A percentile compares a stretch with the other conserved stretches of the same genome.
These are phyloP conservation scores for Pichia sp. DNA, from an alignment of 1,139 yeast species.

Conservation along the genomic window DNA sequence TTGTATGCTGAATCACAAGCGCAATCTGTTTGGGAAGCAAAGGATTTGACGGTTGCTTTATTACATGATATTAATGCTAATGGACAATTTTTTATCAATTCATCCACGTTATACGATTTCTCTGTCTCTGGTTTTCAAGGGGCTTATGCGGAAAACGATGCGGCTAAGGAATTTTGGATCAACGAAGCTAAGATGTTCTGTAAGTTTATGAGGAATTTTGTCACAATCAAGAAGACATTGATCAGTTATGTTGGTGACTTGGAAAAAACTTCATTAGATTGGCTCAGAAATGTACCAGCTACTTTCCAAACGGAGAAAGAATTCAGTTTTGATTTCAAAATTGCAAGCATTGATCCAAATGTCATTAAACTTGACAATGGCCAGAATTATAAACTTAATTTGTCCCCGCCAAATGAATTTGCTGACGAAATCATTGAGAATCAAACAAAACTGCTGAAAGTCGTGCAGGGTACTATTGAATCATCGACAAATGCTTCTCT, in stretches of 20 bases:
- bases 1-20: constrained; percentile 30
- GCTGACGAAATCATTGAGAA: constrained; percentile 26
- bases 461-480: constrained; percentile 16
- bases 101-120: constrained; percentile 30
- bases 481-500: constrained; percentile 27
- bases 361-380: constrained; percentile 6
- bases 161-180: constrained; percentile 34
- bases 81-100: constrained; percentile 35
- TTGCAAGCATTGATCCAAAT: constrained; percentile 15
- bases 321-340: constrained; percentile 32
- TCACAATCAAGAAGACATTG: constrained; percentile 28
- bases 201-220: constrained; percentile 24
- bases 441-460: constrained; percentile 21
- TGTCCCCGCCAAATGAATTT: constrained; percentile 27
- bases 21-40: constrained; percentile 41
- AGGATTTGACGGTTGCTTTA: constrained; percentile 32
- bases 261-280: constrained; percentile 4
- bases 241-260: constrained; percentile 28
- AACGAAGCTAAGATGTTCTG: constrained; percentile 30
- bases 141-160: constrained; percentile 25
- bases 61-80: constrained; percentile 29
- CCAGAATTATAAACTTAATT: constrained; percentile 8
- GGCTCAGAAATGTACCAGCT: constrained; percentile 2
- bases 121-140: constrained; percentile 21
- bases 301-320: constrained; percentile 23